Conservation (phyloP, 371 early-diverging fungal species). For the Syncephalastrum racemosum region DNA sequence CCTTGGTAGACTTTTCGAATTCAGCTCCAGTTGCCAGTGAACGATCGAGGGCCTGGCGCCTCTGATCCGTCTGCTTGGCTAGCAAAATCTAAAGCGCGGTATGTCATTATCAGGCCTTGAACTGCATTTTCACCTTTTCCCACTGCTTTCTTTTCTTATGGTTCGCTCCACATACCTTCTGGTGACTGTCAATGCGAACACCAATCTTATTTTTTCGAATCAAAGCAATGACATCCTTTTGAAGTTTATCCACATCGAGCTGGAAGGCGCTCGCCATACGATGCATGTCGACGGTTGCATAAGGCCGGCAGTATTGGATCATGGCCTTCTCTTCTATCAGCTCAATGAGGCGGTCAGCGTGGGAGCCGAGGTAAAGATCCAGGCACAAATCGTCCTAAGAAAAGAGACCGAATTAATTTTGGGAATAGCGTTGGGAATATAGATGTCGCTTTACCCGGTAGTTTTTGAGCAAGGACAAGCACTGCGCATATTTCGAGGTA, state of each 20-base stretch:
- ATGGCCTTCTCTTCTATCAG: slow-evolving; percentile 77
- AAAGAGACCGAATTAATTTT: not conserved
- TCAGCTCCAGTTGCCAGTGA: slow-evolving; percentile 60
- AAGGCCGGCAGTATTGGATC: slow-evolving; percentile 83
- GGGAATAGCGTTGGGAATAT: not conserved
- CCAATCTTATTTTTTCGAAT: slow-evolving; percentile 63
- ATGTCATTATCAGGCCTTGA: not conserved
- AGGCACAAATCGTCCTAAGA: slow-evolving; percentile 64
- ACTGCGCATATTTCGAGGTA: slow-evolving; percentile 70
- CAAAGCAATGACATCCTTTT: slow-evolving; percentile 65
- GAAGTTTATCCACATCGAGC: slow-evolving; percentile 57
- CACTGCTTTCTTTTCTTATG: not conserved
- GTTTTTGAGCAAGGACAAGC: slow-evolving; percentile 66
- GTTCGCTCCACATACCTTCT: slow-evolving; percentile 67
- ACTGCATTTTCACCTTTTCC: not conserved
- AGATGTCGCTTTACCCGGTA: slow-evolving; percentile 50
- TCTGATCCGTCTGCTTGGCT: slow-evolving; percentile 64
- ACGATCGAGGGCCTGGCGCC: slow-evolving; percentile 62
- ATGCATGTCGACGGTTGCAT: slow-evolving; percentile 73
- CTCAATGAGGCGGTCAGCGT: slow-evolving; percentile 63
- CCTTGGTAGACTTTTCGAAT: slow-evolving; percentile 59
- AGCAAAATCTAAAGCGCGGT: slow-evolving; percentile 39
- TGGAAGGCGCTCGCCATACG: slow-evolving; percentile 79
- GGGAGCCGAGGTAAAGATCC: slow-evolving; percentile 73
- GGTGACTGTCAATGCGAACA: slow-evolving; percentile 83